These are phyloP conservation scores for Cyclanthera cordifolia DNA, from an alignment of 306 rosid species.

Conservation along the genomic window DNA sequence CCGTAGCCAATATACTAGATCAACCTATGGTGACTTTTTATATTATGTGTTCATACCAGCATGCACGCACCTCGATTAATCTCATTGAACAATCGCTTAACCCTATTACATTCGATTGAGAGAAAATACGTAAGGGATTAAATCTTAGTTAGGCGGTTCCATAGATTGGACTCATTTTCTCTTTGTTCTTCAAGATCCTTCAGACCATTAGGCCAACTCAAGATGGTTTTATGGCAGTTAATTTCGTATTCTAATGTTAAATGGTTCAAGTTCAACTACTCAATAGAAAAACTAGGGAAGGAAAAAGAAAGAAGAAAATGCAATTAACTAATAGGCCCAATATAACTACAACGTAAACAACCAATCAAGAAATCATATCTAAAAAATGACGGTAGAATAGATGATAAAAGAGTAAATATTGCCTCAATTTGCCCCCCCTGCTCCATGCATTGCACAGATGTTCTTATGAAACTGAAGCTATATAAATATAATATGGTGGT, in stretches of 20 bases:
- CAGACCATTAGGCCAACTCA: no score
- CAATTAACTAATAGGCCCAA: not conserved
- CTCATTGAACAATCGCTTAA: no score
- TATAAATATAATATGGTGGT: not conserved
- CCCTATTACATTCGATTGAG: no score
- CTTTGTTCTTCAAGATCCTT: no score
- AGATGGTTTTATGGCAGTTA: not conserved
- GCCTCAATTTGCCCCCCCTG: constrained; percentile 3
- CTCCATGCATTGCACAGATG: not conserved
- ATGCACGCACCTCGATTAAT: no score
- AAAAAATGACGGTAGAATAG: not conserved
- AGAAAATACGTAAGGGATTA: no score
- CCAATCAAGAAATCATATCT: not conserved
- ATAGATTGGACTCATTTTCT: no score
- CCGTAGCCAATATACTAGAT: not conserved
- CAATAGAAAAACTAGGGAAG: not conserved
- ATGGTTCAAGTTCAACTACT: not conserved
- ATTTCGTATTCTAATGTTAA: not conserved
- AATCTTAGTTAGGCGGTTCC: no score
- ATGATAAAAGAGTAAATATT: not conserved
- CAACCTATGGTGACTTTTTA: not conserved
- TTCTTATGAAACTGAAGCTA: not conserved
- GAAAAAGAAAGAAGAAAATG: not conserved
- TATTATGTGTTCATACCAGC: no score
- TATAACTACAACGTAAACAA: not conserved